These are phyloP conservation scores for Lonicera japonica DNA, from an alignment of 129 eudicot species.

Conservation along the genomic window DNA sequence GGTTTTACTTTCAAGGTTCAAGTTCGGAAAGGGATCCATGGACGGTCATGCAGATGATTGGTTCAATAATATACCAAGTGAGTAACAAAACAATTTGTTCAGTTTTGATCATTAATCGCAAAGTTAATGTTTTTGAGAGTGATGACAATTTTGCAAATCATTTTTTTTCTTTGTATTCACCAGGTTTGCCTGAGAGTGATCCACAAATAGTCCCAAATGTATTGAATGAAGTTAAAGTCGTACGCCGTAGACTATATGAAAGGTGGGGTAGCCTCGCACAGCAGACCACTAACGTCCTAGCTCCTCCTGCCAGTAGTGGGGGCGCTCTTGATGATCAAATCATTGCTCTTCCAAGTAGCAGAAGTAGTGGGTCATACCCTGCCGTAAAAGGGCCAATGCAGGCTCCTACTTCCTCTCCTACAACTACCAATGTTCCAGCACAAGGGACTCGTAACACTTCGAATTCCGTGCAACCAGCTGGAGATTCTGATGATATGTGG, in stretches of 20 bases:
- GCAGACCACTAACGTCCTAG: slow-evolving; percentile 48
- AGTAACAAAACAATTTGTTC: slow-evolving; percentile 12
- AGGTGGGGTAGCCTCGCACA: slow-evolving; percentile 35
- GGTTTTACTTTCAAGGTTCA: slow-evolving; percentile 35
- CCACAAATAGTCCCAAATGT: slow-evolving; percentile 23
- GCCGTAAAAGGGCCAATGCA: slow-evolving; percentile 39
- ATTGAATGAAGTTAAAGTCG: slow-evolving; percentile 18
- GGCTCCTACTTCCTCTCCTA: slow-evolving; percentile 9
- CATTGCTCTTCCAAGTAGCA: slow-evolving; percentile 47
- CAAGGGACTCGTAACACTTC: not conserved
- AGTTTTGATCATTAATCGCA: not conserved
- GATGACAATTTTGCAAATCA: not conserved
- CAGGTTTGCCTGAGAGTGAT: slow-evolving; percentile 29
- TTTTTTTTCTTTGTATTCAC: slow-evolving; percentile 4
- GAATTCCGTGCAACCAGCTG: not conserved
- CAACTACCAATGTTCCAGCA: slow-evolving; percentile 16
- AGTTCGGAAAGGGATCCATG: slow-evolving; percentile 25
- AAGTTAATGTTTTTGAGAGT: not conserved
- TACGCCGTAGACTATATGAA: slow-evolving; percentile 40
- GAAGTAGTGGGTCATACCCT: slow-evolving; percentile 87
- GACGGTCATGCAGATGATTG: slow-evolving; percentile 9
- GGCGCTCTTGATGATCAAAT: slow-evolving; percentile 14
- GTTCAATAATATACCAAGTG: slow-evolving; percentile 26
- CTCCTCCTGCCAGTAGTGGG: slow-evolving; percentile 35
- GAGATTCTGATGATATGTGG: slow-evolving; percentile 19